Evolutionary conservation across 805 yeast genomes (phyloP).

Genomic region (Suhomyces sp.): DNA sequence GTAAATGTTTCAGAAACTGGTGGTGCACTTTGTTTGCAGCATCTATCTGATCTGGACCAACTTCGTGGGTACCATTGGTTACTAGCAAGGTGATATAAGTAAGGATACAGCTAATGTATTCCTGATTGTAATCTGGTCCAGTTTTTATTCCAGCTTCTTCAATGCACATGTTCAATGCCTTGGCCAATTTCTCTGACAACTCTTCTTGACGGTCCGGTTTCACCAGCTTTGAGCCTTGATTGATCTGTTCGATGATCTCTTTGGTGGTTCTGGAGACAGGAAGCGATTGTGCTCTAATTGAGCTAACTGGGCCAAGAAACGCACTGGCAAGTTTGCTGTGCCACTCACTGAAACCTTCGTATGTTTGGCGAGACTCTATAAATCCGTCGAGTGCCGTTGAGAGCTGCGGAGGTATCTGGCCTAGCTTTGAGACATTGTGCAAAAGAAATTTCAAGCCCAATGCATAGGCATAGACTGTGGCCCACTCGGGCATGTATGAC

Average conservation of each 20-base stretch:
- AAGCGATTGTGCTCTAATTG: background rate
- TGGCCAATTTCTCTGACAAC: background rate
- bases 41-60: background rate
- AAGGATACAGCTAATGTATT: background rate
- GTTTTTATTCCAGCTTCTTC: background rate
- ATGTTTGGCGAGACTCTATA: background rate
- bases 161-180: background rate
- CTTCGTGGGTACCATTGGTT: background rate
- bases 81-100: background rate
- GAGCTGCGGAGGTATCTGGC: background rate
- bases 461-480: background rate
- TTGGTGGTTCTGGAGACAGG: background rate
- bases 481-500: background rate
- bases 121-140: background rate
- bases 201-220: background rate
- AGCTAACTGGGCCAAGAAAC: background rate
- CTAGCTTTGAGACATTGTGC: background rate
- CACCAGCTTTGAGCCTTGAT: background rate
- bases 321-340: background rate
- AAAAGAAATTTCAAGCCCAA: background rate
- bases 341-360: background rate
- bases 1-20: background rate
- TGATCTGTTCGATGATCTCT: background rate
- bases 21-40: background rate
- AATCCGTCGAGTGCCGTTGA: background rate